Conservation (phyloP, 345 rosid species). For the Murraya paniculata region DNA sequence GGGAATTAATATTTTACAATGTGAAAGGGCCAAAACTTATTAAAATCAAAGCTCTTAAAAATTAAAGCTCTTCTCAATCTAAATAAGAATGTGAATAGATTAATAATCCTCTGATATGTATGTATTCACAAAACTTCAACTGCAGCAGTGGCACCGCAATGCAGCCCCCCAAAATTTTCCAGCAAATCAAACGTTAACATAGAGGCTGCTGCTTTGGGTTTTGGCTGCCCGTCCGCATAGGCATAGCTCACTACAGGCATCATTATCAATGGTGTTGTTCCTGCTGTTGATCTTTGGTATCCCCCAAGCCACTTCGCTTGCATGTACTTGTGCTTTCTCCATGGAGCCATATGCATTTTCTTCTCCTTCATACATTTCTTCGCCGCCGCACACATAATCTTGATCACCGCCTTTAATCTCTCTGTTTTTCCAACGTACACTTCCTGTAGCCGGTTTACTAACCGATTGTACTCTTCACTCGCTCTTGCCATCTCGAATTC, state of each 20-base stretch:
- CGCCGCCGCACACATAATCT: slow-evolving; percentile 63
- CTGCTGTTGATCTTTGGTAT: slow-evolving; percentile 27
- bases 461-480: slow-evolving; percentile 53
- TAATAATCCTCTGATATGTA: too few relatives aligned
- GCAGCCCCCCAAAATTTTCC: slow-evolving; percentile 38
- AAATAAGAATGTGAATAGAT: not conserved
- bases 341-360: slow-evolving; percentile 85
- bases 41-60: not conserved
- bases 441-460: slow-evolving; percentile 51
- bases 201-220: slow-evolving; percentile 70
- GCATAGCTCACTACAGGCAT: slow-evolving; percentile 16
- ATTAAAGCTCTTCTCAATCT: not conserved
- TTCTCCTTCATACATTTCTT: slow-evolving; percentile 78
- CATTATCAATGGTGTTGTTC: slow-evolving; percentile 15
- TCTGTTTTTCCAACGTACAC: slow-evolving; percentile 73
- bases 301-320: slow-evolving; percentile 84
- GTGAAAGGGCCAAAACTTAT: too few relatives aligned
- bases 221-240: slow-evolving; percentile 30
- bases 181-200: slow-evolving; percentile 62
- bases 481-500: slow-evolving; percentile 88
- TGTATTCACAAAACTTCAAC: slow-evolving; percentile 51
- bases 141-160: slow-evolving; percentile 15
- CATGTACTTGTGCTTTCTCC: slow-evolving; percentile 90
- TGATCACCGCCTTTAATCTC: slow-evolving; percentile 60
- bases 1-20: too few relatives aligned